Evolutionary conservation across 768 basidiomycete species (phyloP).

Genomic region (Suillus discolor): DNA sequence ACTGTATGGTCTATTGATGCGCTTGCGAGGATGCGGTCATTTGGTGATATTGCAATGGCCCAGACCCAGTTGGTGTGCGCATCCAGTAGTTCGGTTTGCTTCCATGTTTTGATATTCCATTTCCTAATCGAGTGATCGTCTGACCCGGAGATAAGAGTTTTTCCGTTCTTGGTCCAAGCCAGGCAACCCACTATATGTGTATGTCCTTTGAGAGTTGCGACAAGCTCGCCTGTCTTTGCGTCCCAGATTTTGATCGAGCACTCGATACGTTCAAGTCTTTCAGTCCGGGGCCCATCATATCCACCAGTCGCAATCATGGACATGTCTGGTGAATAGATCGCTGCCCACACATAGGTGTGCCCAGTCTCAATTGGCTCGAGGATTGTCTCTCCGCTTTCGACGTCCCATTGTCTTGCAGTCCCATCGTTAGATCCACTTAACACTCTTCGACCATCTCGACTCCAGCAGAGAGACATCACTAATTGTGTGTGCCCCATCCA

Average conservation of each 20-base stretch:
- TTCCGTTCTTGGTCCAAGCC: background rate
- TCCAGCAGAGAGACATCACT: background rate
- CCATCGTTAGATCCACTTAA: background rate
- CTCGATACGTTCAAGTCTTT: background rate
- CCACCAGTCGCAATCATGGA: conserved; percentile 4
- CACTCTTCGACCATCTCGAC: background rate
- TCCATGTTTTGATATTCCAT: background rate
- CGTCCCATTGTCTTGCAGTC: background rate
- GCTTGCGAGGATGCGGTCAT: background rate
- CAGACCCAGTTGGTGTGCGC: fast-evolving
- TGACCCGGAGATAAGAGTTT: background rate
- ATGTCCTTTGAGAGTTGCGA: background rate
- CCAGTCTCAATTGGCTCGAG: background rate
- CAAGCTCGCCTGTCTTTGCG: background rate
- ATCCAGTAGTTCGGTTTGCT: background rate
- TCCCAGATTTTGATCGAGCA: background rate
- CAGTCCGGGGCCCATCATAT: background rate
- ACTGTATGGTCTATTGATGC: background rate
- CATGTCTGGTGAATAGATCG: conserved; percentile 3
- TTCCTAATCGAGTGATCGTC: background rate
- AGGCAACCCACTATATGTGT: too few species aligned
- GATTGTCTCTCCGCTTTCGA: background rate
- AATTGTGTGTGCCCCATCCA: background rate
- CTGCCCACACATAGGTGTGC: too few species aligned
- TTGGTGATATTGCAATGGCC: background rate